phyloP scores from a whole-genome alignment of 306 rosid species.

The Rubus parviflorus region DNA sequence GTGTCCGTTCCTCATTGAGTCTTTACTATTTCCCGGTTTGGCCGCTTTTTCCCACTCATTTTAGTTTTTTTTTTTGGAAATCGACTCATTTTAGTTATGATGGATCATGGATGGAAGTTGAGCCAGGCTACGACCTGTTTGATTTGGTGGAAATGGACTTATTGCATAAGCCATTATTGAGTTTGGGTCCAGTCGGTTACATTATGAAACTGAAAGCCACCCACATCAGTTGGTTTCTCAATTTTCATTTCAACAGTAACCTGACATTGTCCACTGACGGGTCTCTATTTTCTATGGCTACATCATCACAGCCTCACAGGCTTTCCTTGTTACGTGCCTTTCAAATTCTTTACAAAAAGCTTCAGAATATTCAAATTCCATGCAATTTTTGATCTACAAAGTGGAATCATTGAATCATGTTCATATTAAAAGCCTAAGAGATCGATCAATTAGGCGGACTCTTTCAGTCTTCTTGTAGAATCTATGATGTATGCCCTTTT shows the following conservation, averaged over 20 bases:
- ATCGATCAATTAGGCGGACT: background rate
- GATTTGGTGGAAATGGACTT: too few species aligned
- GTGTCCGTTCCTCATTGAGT: background rate
- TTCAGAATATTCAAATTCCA: background rate
- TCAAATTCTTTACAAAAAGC: slow-evolving; percentile 4
- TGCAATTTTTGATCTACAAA: background rate
- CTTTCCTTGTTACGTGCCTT: background rate
- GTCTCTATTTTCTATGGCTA: background rate
- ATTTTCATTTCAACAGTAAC: background rate
- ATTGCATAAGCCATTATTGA: background rate
- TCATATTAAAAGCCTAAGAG: background rate
- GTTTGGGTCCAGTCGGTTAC: background rate
- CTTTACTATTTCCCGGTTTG: background rate
- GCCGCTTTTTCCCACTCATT: too few species aligned
- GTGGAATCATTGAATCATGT: background rate
- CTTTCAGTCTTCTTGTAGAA: background rate
- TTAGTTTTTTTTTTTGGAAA: too few species aligned
- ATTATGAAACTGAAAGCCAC: background rate
- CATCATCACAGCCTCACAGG: too few species aligned
- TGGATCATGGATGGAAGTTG: too few species aligned
- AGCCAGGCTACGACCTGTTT: too few species aligned
- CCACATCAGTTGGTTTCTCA: background rate
- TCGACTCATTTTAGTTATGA: too few species aligned
- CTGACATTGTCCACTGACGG: background rate
- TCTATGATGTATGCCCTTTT: background rate